These are phyloP conservation scores for Laburnicola sp. DNA, from an alignment of 2,329 filamentous ascomycete genomes.

Conservation along the genomic window DNA sequence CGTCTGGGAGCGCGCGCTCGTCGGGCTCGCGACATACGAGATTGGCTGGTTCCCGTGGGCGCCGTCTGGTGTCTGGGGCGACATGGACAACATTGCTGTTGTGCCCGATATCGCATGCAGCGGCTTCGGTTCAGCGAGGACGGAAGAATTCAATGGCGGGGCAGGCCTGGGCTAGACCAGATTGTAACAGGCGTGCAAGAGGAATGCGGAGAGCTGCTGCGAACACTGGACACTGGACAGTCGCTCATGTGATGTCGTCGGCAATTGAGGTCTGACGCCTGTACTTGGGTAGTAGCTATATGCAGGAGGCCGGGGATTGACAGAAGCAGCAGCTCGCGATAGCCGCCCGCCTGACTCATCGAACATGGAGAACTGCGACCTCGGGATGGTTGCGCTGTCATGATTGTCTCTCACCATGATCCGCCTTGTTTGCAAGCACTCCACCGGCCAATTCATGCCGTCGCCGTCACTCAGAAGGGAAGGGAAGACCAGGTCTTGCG, in stretches of 20 bases:
- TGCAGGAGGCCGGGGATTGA: slow-evolving; percentile 7
- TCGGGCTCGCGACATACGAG: slow-evolving; percentile 33
- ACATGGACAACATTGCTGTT: slow-evolving; percentile 29
- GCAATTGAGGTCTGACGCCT: neutral
- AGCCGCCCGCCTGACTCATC: slow-evolving; percentile 8
- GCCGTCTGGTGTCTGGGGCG: slow-evolving; percentile 35
- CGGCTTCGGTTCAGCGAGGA: slow-evolving; percentile 1
- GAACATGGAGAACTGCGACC: neutral
- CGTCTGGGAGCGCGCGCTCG: slow-evolving; percentile 33
- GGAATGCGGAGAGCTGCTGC: slow-evolving; percentile 2
- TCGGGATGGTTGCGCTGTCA: neutral
- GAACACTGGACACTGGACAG: slow-evolving; percentile 1
- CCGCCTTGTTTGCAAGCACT: no score
- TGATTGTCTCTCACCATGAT: neutral
- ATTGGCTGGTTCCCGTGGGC: slow-evolving; percentile 32
- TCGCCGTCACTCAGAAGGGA: no score
- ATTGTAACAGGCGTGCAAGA: slow-evolving; percentile 2
- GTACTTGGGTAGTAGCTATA: neutral
- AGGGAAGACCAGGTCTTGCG: no score
- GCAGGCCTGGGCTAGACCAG: slow-evolving; percentile 5
- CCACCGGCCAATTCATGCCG: neutral
- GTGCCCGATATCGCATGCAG: slow-evolving; percentile 12
- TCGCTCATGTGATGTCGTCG: slow-evolving; percentile 4
- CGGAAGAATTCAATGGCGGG: slow-evolving; percentile 7
- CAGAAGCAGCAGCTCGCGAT: neutral